Base-by-base conservation (phyloP, 108 stramenopile species). In the Cyclostephanos invisitatus region DNA sequence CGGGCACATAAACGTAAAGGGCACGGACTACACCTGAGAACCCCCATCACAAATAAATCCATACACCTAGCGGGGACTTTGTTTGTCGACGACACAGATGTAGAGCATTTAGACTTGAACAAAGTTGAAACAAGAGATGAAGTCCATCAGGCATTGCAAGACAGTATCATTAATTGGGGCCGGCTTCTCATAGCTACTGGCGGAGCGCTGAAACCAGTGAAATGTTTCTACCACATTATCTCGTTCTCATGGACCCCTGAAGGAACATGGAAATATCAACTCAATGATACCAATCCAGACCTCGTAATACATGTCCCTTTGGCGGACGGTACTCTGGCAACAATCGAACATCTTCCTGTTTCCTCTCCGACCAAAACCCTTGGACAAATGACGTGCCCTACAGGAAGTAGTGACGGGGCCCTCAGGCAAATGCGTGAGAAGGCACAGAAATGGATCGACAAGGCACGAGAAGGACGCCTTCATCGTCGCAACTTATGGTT, bases 261-360 rank as follows among this genome's bases (percentile, higher is more conserved):
- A 0, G 51, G 51, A 1, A 53, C 51, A 0, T 53, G 51, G 51
- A 24, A 14, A 7, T 53, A 53, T n/a, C 11, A 53, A 7, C 7
- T 24, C 24, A 53, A 53, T 18, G 51, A 53, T 7, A n/a, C 20
- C 7, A 24, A 53, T 5, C 22, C 3, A 24, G 51, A 53, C 0
- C 17, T 53, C 51, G 2, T 1, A n/a, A 24, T 53, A 14, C 11
- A n/a, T 6, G 51, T 53, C 51, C 51, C 51, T 18, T 1, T n/a
- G 2, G 22, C 17, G 24, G 51, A 53, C 14, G 51, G 51, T 0
- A 14, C 51, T 14, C 51, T 24, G 15, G 51, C 50, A 18, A 10
- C 15, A 0, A 72, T 72, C 27, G 53, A 72, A 17, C 49, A 50
- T 14, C 24, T 72, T 20, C 21, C 63, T 4, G 55, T 73, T 40